Evolutionary conservation across 352 stramenopile genomes (phyloP), one percentile per base, ranked within the genome.

Genomic region (Globisporangium nodosum): DNA sequence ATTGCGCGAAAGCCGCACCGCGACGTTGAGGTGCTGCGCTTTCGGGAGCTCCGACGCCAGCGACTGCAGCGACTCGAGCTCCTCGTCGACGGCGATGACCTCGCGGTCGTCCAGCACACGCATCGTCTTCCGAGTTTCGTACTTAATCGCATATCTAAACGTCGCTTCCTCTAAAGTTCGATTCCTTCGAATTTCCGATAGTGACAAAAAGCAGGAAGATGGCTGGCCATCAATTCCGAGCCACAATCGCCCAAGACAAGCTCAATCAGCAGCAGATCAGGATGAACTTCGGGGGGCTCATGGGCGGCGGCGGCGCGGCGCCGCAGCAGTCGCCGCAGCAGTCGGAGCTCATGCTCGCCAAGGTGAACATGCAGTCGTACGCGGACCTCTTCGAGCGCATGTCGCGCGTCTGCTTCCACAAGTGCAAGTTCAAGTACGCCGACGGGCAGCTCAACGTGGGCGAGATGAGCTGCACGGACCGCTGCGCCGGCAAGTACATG

Each of bases 381-480:
- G 84, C 87, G 40, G 88, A 97, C 55, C 67, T 97, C 52, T 97
- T 96, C 63, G 88, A 96, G 69, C 87, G 90, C 52, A 88, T 98
- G 69, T 93, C 87, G 66, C 74, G 78, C 62, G 74, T 95, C 49
- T 98, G 92, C 68, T 96, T 96, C 78, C 86, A 97, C 69, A 98
- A 98, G 71, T 98, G 92, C 84, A 90, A 97, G 61, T 90, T 94
- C 61, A 97, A 97, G 74, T 97, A 98, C 76, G 95, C 93, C 52
- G 96, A 99, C 70, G 83, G 88, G 52, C 96, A 99, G 69, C 78
- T 99, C 9, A 96, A 97, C 56, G 83, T 99, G 33, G 96, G 96
- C 65, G 96, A 99, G 82, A 98, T 99, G 94, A 97, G 80, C 70
- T 99, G 96, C 78, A 96, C 97, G 60, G 96, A 99, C 83, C 90